Conservation (phyloP, 257 asterid species). For the Penstemon eatonii region DNA sequence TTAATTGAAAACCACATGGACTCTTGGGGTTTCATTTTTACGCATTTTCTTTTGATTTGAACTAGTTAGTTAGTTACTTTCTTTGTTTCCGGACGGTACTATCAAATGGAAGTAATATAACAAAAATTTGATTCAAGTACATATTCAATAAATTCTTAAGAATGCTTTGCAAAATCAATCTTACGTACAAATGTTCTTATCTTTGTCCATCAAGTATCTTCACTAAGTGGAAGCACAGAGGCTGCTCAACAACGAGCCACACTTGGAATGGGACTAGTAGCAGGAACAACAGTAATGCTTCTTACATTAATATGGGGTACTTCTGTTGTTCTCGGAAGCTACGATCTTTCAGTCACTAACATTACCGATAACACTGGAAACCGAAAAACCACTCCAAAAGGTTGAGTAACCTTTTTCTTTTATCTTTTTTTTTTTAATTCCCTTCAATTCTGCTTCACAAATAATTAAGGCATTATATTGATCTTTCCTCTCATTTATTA, state of each 20-base stretch:
- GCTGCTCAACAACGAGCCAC: slow-evolving; percentile 58
- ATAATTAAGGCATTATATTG: neutral
- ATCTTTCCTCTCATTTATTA: slow-evolving; percentile 5
- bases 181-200: neutral
- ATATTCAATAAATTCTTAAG: neutral
- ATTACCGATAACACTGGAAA: slow-evolving; percentile 26
- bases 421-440: neutral
- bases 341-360: slow-evolving; percentile 40
- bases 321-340: slow-evolving; percentile 54
- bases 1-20: too few species aligned
- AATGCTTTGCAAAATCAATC: too few species aligned
- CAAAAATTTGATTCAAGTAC: too few species aligned
- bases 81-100: too few species aligned
- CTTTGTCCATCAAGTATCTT: slow-evolving; percentile 40
- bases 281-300: slow-evolving; percentile 64
- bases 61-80: too few species aligned
- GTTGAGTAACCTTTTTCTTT: neutral
- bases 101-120: too few species aligned
- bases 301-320: slow-evolving; percentile 64
- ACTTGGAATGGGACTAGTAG: slow-evolving; percentile 63
- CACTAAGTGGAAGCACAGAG: slow-evolving; percentile 43
- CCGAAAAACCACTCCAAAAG: slow-evolving; percentile 24
- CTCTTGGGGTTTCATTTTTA: too few species aligned
- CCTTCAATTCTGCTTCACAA: too few species aligned
- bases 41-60: too few species aligned